Evolutionary conservation across 2,329 filamentous ascomycete genomes (phyloP).

Genomic region (Sporothrix pallida): DNA sequence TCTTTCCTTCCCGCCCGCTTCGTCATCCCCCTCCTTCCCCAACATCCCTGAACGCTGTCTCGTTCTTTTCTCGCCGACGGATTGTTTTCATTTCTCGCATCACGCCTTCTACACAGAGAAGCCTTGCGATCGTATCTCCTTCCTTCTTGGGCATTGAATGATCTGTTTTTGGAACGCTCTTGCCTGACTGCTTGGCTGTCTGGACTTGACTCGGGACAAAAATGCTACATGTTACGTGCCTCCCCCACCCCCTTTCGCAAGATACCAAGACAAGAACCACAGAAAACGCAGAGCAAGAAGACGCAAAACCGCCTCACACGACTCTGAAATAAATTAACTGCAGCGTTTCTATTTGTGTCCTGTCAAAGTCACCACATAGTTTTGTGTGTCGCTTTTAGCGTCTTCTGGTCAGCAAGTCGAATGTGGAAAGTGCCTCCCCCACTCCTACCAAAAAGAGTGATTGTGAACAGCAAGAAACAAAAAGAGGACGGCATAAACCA

Average conservation of each 20-base stretch:
- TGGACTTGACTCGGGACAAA: background rate
- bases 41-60: background rate
- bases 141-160: constrained; percentile 11
- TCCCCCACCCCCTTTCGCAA: background rate
- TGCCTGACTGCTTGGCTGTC: background rate
- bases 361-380: background rate
- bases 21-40: background rate
- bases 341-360: constrained; percentile 2
- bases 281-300: background rate
- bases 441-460: constrained; percentile 4
- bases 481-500: constrained; percentile 20
- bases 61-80: background rate
- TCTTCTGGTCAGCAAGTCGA: background rate
- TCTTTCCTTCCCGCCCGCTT: background rate
- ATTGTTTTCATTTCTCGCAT: background rate
- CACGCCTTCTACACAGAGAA: background rate
- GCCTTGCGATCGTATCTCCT: background rate
- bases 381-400: background rate
- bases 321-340: background rate
- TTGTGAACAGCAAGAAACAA: background rate
- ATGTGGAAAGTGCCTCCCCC: constrained; percentile 20
- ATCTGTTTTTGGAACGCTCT: constrained; percentile 25
- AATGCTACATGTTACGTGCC: constrained; percentile 11
- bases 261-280: constrained; percentile 8
- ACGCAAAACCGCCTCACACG: background rate